Evolutionary conservation across 495 filamentous ascomycete genomes (phyloP).

Genomic region (Aspergillus egyptiacus): DNA sequence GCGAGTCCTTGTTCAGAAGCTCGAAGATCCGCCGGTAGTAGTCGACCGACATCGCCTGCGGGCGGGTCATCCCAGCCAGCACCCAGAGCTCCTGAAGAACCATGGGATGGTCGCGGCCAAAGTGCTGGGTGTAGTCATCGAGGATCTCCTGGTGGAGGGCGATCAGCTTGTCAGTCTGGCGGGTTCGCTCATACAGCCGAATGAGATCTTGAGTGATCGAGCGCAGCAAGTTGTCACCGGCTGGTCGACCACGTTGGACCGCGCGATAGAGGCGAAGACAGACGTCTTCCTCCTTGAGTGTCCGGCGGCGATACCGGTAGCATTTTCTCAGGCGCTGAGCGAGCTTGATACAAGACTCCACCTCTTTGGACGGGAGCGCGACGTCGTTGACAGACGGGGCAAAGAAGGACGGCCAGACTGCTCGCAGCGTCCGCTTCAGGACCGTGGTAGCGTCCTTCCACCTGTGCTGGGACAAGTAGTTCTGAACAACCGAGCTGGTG

Average conservation of each 20-base stretch:
- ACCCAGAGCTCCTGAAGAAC: conserved; percentile 33
- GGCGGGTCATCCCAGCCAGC: conserved; percentile 31
- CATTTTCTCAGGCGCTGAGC: conserved; percentile 29
- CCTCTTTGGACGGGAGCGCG: conserved; percentile 22
- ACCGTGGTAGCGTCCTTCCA: conserved; percentile 35
- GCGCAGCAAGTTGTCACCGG: conserved; percentile 28
- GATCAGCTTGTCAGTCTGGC: conserved; percentile 31
- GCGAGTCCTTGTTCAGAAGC: conserved; percentile 31
- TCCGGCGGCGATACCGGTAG: conserved; percentile 32
- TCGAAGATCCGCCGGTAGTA: conserved; percentile 35
- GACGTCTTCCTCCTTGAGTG: conserved; percentile 31
- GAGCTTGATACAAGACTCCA: conserved; percentile 25
- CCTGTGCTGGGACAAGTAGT: conserved; percentile 31
- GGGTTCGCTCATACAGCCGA: conserved; percentile 28
- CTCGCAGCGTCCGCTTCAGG: conserved; percentile 30
- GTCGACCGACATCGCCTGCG: conserved; percentile 28
- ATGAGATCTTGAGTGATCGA: conserved; percentile 24
- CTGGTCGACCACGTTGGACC: conserved; percentile 21
- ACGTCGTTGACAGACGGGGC: conserved; percentile 31
- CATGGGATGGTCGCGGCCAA: conserved; percentile 24
- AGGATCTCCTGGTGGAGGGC: conserved; percentile 27
- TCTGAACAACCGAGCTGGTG: conserved; percentile 21
- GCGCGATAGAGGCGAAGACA: conserved; percentile 33
- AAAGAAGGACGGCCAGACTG: conserved; percentile 32
- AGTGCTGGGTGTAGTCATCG: conserved; percentile 27